A percentile compares a stretch with the other conserved stretches of the same genome.
Conservation (phyloP, 2,329 filamentous ascomycete genomes). For the Byssochlamys sp. region DNA sequence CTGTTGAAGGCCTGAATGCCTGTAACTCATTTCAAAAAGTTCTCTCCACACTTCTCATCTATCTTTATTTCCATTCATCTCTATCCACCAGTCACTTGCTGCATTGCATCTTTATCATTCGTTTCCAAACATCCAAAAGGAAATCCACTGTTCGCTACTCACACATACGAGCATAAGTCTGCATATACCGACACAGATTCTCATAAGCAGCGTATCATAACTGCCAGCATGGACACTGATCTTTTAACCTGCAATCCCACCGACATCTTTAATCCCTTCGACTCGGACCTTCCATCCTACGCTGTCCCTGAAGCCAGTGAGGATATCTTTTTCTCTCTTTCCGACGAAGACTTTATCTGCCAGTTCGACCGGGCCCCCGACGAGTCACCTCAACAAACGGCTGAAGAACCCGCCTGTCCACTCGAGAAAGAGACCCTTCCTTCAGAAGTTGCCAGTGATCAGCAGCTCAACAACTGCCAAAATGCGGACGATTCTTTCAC, state of each 20-base stretch:
- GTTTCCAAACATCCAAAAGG: not conserved
- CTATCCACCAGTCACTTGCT: not conserved
- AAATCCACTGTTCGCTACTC: not conserved
- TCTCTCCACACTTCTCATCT: not conserved
- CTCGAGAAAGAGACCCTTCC: not conserved
- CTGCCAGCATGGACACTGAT: not conserved
- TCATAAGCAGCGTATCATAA: not conserved
- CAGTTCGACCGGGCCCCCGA: not conserved
- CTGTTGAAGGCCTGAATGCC: not conserved
- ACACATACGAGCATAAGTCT: not conserved
- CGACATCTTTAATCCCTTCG: not conserved
- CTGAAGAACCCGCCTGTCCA: not conserved
- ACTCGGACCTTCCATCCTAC: not conserved
- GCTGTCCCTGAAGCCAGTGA: not conserved
- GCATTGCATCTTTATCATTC: not conserved
- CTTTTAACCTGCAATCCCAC: not conserved
- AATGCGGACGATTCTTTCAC: not conserved
- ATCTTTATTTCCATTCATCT: not conserved
- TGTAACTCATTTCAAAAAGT: not conserved
- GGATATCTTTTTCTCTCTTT: not conserved
- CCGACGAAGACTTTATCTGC: not conserved
- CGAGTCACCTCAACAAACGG: not conserved
- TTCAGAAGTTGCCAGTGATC: not conserved
- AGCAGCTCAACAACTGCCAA: not conserved
- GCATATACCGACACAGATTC: not conserved